Conservation (phyloP, 805 yeast species). For the Saccharomycopsis oosterbeekiorum region DNA sequence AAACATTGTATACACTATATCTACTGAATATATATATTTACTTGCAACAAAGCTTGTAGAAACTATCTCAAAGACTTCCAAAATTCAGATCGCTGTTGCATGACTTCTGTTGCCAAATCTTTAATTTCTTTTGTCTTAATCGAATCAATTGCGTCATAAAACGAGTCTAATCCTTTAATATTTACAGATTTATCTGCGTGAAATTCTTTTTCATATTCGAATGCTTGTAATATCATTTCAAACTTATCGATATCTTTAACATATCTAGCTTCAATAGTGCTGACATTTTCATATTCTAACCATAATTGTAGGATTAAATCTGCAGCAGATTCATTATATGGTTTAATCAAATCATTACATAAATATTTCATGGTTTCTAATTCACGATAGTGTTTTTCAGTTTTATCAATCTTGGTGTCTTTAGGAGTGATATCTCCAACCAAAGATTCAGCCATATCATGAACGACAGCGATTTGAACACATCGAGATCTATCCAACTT, state of each 20-base stretch:
- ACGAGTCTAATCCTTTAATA: constrained; percentile 53
- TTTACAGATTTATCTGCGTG: constrained; percentile 27
- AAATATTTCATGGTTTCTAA: constrained; percentile 60
- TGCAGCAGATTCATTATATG: constrained; percentile 57
- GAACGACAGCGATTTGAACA: constrained; percentile 78
- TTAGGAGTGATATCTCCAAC: constrained; percentile 93
- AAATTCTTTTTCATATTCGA: constrained; percentile 64
- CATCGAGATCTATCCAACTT: constrained; percentile 50
- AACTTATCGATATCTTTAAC: constrained; percentile 83
- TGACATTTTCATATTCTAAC: constrained; percentile 82
- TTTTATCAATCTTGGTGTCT: constrained; percentile 53
- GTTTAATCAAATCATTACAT: constrained; percentile 43
- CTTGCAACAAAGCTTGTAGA: neutral
- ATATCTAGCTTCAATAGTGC: constrained; percentile 36
- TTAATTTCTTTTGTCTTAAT: constrained; percentile 67
- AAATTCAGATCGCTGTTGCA: constrained; percentile 22
- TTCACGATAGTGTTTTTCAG: constrained; percentile 81
- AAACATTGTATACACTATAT: neutral
- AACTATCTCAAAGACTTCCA: neutral
- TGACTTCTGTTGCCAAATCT: constrained; percentile 53
- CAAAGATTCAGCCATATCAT: constrained; percentile 87
- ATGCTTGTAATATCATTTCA: constrained; percentile 74
- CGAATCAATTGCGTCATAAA: constrained; percentile 48
- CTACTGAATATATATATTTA: neutral
- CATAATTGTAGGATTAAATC: constrained; percentile 60